Evolutionary conservation across 192 early-diverging fungal genomes (phyloP).

Genomic region (Umbelopsis sp.): DNA sequence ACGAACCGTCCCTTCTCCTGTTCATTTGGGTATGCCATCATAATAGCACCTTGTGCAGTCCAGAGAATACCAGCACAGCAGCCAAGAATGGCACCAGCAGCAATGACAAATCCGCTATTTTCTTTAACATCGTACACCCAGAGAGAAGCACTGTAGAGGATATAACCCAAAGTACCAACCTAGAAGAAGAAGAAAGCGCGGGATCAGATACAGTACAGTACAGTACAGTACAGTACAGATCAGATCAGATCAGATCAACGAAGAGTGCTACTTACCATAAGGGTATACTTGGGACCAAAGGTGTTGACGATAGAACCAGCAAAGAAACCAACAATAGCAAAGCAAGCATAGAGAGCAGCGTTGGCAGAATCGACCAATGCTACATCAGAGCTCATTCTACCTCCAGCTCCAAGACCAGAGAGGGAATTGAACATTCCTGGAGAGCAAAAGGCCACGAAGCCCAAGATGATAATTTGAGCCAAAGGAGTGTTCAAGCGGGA

Average conservation of each 20-base stretch:
- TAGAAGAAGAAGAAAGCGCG: slow-evolving; percentile 47
- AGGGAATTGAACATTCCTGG: slow-evolving; percentile 82
- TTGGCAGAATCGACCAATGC: slow-evolving; percentile 50
- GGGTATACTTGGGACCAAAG: slow-evolving; percentile 27
- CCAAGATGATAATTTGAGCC: slow-evolving; percentile 71
- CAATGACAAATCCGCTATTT: slow-evolving; percentile 60
- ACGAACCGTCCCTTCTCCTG: slow-evolving; percentile 79
- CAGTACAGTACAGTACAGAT: too few species aligned
- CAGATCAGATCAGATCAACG: too few species aligned
- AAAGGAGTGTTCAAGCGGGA: slow-evolving; percentile 57
- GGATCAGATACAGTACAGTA: slow-evolving; percentile 11
- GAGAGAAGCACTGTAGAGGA: slow-evolving; percentile 70
- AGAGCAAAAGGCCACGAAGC: slow-evolving; percentile 75
- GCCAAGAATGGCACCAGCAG: slow-evolving; percentile 77
- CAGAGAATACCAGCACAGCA: slow-evolving; percentile 72
- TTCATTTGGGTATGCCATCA: slow-evolving; percentile 83
- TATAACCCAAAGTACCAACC: slow-evolving; percentile 64
- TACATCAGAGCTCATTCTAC: slow-evolving; percentile 29
- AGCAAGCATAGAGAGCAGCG: slow-evolving; percentile 73
- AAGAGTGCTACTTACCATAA: slow-evolving; percentile 16
- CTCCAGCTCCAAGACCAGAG: slow-evolving; percentile 32
- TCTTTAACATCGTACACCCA: slow-evolving; percentile 54
- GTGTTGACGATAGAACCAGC: slow-evolving; percentile 33
- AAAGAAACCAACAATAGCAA: slow-evolving; percentile 53
- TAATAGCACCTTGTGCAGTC: slow-evolving; percentile 80